Base-by-base conservation (phyloP, 1,284 basidiomycete species). In the Malassezia nana region DNA sequence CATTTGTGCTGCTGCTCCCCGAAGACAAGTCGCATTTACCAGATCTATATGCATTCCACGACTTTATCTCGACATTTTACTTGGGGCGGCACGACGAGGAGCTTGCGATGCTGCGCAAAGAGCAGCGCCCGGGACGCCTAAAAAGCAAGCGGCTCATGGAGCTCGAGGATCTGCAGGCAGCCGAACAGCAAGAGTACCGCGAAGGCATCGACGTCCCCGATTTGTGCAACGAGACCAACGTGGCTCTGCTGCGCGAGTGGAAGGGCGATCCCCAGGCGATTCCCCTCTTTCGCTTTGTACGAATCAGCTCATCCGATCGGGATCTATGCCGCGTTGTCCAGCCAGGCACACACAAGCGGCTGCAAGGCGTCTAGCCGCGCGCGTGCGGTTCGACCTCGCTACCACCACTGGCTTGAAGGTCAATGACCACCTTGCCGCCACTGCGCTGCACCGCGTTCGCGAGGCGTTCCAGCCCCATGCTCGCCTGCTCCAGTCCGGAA, bases 401-500 rank as follows among this genome's bases (percentile, higher is more conserved):
- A 7, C 15, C 15, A 33, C 15, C 7, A 8, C 4, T 6, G 7
- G 12, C 35, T 6, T 43, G 12, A 0, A 68, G 45, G 18, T 46
- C 40, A 8, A 72, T 43, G 10, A 73, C 62, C 18, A 73, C 66
- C 42, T 73, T 73, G 3, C 70, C 69, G 3, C 67, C 67, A 8
- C 49, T 46, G 44, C 70, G 58, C 57, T 66, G 66, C 38, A 66
- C 65, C 18, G 69, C 64, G 46, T 72, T 49, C 0, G 52, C 58
- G 6, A 72, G 46, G 43, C 69, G 54, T 60, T 82, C 79, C 66
- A 89, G 89, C 0, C 85, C 87, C 55, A 83, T 75, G 58, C 85
- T 81, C 0, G 81, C 82, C 2, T 78, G 72, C 57, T 84, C 83
- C 29, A 89, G 76, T 0, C 84, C 85, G 41, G 83, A 77, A 10